Evolutionary conservation across 208 protist species (phyloP), one percentile per base, ranked within the genome.

Genomic region (Crithidia fasciculata): DNA sequence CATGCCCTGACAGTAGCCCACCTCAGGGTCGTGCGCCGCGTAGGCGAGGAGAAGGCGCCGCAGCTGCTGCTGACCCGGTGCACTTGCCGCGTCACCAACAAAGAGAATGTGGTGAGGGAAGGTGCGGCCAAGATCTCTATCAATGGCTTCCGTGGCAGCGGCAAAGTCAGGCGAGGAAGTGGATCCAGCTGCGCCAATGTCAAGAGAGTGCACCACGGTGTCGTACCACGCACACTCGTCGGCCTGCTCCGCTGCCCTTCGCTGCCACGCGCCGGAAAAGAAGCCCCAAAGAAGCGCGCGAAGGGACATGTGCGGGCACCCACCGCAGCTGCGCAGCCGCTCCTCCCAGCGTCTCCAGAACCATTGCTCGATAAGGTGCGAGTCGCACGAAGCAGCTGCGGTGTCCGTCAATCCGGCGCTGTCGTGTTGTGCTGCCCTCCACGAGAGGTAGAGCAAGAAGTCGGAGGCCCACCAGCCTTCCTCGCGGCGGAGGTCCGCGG

Each of bases 1-100:
- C 88, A 95, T 93, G 10, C 90, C 90, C 57, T 95, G 90, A 52
- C 83, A 89, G 70, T 95, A 95, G 12, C 88, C 91, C n/a, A 91
- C 83, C 43, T 81, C 80, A 4, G 76, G 72, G 61, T 95, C 84
- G 58, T 78, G 55, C 10, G 61, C 63, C 13, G 71, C 67, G 64
- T 84, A 90, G 2, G 82, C 86, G 52, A 39, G 58, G 16, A 95
- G 74, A 18, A 95, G 58, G 36, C 84, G 79, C 0, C 49, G 61
- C 19, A 95, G 78, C 58, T 77, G 66, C 39, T 36, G 53, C 72
- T 90, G 90, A 5, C 90, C 87, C 0, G 53, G 8, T 0, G 45
- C 18, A 12, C 10, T 49, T 3, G 59, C 56, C 4, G 70, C 64
- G 36, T 58, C 64, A 57, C 70, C 53, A 9, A 44, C 52, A 43